A percentile compares a stretch with the other conserved stretches of the same genome.
phyloP scores from a whole-genome alignment of 1,284 basidiomycete genomes.

The Sporisorium reilianum region DNA sequence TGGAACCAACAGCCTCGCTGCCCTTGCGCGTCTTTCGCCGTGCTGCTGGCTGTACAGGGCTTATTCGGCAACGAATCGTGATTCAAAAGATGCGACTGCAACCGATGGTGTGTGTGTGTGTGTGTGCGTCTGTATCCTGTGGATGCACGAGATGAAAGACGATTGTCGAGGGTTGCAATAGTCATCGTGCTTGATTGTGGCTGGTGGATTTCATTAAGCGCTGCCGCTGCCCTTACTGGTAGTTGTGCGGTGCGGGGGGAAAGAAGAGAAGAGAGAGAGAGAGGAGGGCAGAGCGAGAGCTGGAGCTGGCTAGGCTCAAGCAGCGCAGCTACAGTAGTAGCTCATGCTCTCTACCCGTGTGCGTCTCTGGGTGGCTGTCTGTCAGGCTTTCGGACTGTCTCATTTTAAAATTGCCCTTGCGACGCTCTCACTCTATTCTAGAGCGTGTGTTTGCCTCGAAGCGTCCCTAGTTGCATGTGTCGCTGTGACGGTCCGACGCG shows the following conservation, averaged over 20 bases:
- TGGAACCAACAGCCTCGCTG: background rate
- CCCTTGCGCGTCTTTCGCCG: background rate
- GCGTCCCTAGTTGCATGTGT: background rate
- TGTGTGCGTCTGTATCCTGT: background rate
- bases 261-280: too few relatives aligned
- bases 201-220: background rate
- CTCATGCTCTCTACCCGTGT: background rate
- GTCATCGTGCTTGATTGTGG: background rate
- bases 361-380: background rate
- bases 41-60: background rate
- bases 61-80: background rate
- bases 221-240: background rate
- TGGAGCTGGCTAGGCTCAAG: too few relatives aligned
- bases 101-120: background rate
- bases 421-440: background rate
- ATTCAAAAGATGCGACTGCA: background rate
- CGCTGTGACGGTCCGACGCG: background rate
- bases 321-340: too few relatives aligned
- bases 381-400: background rate
- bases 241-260: too few relatives aligned
- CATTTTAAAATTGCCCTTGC: slow-evolving; percentile 5
- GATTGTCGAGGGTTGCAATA: background rate
- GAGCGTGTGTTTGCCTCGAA: background rate
- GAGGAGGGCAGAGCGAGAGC: too few relatives aligned
- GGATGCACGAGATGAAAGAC: background rate